Conservation (phyloP, 495 filamentous ascomycete species). For the Diplogelasinospora grovesii region DNA sequence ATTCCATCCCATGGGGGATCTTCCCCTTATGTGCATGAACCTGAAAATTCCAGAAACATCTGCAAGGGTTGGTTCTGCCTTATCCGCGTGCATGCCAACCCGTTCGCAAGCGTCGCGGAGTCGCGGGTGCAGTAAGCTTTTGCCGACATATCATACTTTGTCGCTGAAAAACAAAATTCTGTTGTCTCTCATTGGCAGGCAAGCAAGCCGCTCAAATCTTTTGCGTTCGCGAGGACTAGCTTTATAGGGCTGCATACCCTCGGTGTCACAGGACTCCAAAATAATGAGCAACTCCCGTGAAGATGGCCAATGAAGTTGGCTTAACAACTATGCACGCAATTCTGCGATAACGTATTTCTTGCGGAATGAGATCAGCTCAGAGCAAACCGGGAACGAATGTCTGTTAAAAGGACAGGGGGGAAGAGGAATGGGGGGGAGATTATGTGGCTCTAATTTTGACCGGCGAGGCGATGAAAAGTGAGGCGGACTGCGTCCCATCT, state of each 20-base stretch:
- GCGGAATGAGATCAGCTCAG: neutral
- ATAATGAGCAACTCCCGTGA: conserved; percentile 4
- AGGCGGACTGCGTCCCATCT: conserved; percentile 19
- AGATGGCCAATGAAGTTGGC: conserved; percentile 5
- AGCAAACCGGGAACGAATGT: neutral
- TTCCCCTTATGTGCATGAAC: no score
- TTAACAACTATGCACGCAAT: neutral
- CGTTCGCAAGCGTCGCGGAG: no score
- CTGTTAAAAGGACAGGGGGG: neutral
- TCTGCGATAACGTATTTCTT: neutral
- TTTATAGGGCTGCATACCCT: conserved; percentile 24
- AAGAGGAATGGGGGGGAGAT: conserved; percentile 1
- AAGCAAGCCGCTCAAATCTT: no score
- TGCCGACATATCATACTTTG: no score
- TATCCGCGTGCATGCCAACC: no score
- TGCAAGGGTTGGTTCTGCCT: no score
- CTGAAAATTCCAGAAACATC: no score
- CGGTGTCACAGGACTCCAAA: conserved; percentile 10
- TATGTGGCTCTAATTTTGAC: conserved; percentile 5
- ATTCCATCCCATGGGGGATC: no score
- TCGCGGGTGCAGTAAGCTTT: no score
- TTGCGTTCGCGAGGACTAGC: conserved; percentile 3
- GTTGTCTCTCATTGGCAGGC: no score
- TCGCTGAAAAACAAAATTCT: no score
- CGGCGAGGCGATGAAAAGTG: conserved; percentile 22